Conservation (phyloP, 1,284 basidiomycete genomes). For the Caloboletus inedulis region DNA sequence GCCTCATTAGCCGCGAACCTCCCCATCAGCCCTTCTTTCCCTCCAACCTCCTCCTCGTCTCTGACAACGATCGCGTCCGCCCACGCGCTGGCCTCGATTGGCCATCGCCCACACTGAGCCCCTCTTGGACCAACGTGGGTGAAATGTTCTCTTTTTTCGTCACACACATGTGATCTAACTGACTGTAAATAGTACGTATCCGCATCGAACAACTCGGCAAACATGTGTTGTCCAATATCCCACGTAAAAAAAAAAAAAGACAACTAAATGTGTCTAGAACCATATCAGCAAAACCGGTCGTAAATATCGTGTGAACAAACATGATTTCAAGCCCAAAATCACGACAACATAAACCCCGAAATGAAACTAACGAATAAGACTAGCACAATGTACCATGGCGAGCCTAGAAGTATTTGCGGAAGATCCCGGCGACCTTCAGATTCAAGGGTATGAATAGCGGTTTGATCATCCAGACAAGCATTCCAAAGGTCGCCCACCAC, state of each 20-base stretch:
- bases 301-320: constrained; percentile 18
- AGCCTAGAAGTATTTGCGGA: constrained; percentile 42
- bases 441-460: constrained; percentile 44
- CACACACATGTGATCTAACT: neutral
- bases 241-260: constrained; percentile 23
- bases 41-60: neutral
- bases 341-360: constrained; percentile 25
- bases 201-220: constrained; percentile 5
- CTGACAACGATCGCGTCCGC: neutral
- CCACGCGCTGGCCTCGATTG: no score
- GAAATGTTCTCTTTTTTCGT: neutral
- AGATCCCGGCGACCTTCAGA: constrained; percentile 59
- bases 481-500: constrained; percentile 57
- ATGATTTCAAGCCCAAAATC: constrained; percentile 21
- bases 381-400: constrained; percentile 10
- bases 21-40: no score
- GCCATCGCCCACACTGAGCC: no score
- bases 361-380: constrained; percentile 21
- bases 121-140: neutral
- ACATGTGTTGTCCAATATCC: constrained; percentile 19
- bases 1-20: constrained; percentile 31
- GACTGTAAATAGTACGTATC: constrained; percentile 19
- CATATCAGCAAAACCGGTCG: constrained; percentile 1
- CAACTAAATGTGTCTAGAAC: neutral
- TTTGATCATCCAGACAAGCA: constrained; percentile 44